phyloP scores from a whole-genome alignment of 2,329 filamentous ascomycete genomes.

The Beauveria brongniartii region DNA sequence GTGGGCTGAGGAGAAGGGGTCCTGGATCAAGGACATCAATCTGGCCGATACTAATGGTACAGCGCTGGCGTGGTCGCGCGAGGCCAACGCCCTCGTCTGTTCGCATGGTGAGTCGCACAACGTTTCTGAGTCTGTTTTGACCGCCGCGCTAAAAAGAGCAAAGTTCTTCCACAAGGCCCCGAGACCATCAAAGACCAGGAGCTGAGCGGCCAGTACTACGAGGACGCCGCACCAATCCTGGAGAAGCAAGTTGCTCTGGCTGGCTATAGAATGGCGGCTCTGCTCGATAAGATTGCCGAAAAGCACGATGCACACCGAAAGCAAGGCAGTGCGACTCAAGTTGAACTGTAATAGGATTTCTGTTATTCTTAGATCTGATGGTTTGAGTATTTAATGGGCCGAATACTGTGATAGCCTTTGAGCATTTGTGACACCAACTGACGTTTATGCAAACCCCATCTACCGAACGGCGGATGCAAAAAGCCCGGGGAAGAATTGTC shows the following conservation, averaged over 20 bases:
- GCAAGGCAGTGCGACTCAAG: slow-evolving; percentile 13
- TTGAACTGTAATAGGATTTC: slow-evolving; percentile 21
- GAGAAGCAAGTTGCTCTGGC: slow-evolving; percentile 60
- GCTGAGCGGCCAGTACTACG: slow-evolving; percentile 55
- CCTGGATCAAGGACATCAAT: slow-evolving; percentile 51
- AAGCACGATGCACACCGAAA: slow-evolving; percentile 19
- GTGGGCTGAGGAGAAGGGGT: slow-evolving; percentile 39
- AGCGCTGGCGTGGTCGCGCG: slow-evolving; percentile 54
- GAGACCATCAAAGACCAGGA: slow-evolving; percentile 51
- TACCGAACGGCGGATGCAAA: background rate
- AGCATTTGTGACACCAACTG: background rate
- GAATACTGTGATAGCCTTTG: background rate
- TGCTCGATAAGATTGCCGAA: slow-evolving; percentile 56
- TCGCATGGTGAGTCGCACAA: slow-evolving; percentile 40
- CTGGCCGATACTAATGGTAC: slow-evolving; percentile 46
- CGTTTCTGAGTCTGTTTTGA: background rate
- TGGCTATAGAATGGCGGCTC: slow-evolving; percentile 59
- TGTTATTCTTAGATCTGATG: background rate
- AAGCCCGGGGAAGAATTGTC: background rate
- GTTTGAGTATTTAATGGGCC: background rate
- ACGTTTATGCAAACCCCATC: background rate
- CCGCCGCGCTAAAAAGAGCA: background rate
- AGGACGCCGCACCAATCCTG: slow-evolving; percentile 53
- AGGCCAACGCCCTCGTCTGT: slow-evolving; percentile 56
- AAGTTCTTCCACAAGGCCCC: slow-evolving; percentile 55